Base-by-base conservation (phyloP, 805 yeast species). In the Lipomyces oligophaga region DNA sequence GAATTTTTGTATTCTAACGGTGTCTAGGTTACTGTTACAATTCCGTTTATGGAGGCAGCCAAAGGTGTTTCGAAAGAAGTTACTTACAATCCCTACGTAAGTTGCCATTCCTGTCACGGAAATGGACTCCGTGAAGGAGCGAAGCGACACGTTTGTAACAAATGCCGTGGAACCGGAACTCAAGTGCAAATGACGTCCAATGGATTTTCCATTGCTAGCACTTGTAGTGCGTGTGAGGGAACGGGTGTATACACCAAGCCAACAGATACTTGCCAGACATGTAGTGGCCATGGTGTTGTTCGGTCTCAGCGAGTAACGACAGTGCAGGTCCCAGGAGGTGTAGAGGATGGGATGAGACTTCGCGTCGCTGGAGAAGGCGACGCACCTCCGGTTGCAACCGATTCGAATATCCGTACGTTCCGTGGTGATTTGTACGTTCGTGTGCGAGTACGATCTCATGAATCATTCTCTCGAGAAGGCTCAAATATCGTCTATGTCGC, bases 141-240 rank as follows among this genome's bases (percentile, higher is more conserved):
- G 51, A 76, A 77, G 66, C 83, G 85, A 61, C 69, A 79, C 8
- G 85, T 95, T 0, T 93, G 98, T 72, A 69, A 78, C 0, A 69
- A 85, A 2, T 93, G 99, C 72, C 86, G 87, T 46, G 99, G 99
- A 47, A 78, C 95, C 0, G 99, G 99, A 3, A 83, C 89, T 28
- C 79, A 83, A 15, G 83, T 88, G 18, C 97, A 90, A 60, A 73
- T 80, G 38, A 75, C 85, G 63, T 82, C 82, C 57, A 96, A 95
- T 3, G 97, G 97, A 0, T 93, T 90, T 76, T 96, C 89, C 60
- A 88, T 93, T 96, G 82, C 95, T 2, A 80, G 96, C 0, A 87
- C 96, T 10, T 93, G 99, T 75, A 74, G 74, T 40, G 70, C 80
- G 2, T 93, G 99, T 73, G 80, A 76, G 36, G 99, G 99, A 33